Conservation (phyloP, 352 stramenopile species). For the Blastocystis sp. region DNA sequence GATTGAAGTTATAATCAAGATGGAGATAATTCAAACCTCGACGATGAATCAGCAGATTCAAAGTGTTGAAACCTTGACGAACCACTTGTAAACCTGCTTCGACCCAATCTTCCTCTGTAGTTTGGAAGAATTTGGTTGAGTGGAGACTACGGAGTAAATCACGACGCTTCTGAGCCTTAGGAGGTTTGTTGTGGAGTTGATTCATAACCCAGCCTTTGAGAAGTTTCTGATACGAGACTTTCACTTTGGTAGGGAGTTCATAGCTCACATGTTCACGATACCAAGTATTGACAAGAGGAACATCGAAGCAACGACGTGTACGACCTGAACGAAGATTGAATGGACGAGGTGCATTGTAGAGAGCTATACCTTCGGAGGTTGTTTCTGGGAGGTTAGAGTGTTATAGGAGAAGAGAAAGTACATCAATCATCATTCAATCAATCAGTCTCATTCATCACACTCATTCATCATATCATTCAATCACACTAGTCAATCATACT, state of each 20-base stretch:
- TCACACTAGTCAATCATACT: too few species aligned
- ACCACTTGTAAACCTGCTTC: slow-evolving; percentile 93
- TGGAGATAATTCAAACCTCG: slow-evolving; percentile 99
- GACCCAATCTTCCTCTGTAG: slow-evolving; percentile 96
- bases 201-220: slow-evolving; percentile 99
- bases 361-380: slow-evolving; percentile 88
- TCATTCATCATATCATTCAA: too few species aligned
- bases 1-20: slow-evolving; percentile 99
- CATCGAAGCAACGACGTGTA: slow-evolving; percentile 88
- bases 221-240: slow-evolving; percentile 98
- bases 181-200: slow-evolving; percentile 82
- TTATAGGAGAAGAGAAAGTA: slow-evolving; percentile 71
- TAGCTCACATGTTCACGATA: slow-evolving; percentile 93
- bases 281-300: slow-evolving; percentile 96
- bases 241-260: slow-evolving; percentile 96
- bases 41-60: slow-evolving; percentile 97
- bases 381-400: too few species aligned
- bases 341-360: slow-evolving; percentile 92
- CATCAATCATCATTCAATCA: too few species aligned
- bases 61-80: slow-evolving; percentile 98
- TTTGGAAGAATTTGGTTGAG: slow-evolving; percentile 99
- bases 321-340: slow-evolving; percentile 92
- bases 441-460: background rate
- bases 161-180: slow-evolving; percentile 82
- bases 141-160: slow-evolving; percentile 96